Evolutionary conservation across 2,329 filamentous ascomycete species (phyloP).

Genomic region (Alternaria alternata): DNA sequence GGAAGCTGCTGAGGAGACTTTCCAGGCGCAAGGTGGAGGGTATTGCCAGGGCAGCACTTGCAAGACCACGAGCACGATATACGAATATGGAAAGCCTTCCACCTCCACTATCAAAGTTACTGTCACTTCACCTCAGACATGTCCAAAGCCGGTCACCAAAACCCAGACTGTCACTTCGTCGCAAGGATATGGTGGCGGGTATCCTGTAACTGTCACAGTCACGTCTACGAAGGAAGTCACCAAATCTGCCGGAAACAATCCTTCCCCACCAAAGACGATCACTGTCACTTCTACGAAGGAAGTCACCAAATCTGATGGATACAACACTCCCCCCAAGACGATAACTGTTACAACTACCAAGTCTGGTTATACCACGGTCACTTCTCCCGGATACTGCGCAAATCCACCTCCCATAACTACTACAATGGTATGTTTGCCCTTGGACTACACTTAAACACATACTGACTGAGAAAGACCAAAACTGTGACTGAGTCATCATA

Average conservation of each 20-base stretch:
- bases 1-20: neutral
- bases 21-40: conserved; percentile 3
- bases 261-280: neutral
- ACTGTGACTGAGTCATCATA: neutral
- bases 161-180: neutral
- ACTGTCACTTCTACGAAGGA: conserved; percentile 8
- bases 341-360: neutral
- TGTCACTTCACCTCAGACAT: conserved; percentile 15
- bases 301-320: neutral
- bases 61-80: conserved; percentile 8
- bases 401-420: neutral
- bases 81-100: conserved; percentile 13
- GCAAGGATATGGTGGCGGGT: neutral
- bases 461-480: neutral
- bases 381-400: neutral
- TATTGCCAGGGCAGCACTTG: conserved; percentile 7
- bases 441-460: neutral
- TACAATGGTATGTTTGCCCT: neutral
- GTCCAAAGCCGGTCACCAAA: neutral
- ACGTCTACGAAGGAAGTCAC: conserved; percentile 2
- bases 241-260: neutral
- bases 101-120: conserved; percentile 20
- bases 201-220: neutral
- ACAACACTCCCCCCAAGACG: neutral
- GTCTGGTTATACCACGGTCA: neutral